Conservation (phyloP, 805 yeast genomes). For the Cyberlindnera sargentensis region DNA sequence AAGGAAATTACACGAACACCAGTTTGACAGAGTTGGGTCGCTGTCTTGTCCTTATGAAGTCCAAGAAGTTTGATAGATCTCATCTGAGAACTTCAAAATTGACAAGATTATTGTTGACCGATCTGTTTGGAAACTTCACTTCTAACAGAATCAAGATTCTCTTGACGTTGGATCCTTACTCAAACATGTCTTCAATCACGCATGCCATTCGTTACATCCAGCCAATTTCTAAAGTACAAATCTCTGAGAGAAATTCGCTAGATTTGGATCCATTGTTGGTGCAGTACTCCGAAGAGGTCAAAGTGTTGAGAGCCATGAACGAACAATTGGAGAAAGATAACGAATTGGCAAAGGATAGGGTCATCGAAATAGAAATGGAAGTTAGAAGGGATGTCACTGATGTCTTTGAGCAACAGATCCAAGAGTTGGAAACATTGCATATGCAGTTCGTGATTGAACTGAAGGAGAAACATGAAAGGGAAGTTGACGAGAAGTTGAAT, state of each 20-base stretch:
- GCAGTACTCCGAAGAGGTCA: conserved; percentile 15
- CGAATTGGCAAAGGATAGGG: conserved; percentile 16
- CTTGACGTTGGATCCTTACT: conserved; percentile 22
- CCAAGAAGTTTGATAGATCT: conserved; percentile 32
- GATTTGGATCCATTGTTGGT: conserved; percentile 7
- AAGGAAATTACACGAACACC: conserved; percentile 42
- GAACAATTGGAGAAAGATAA: conserved; percentile 18
- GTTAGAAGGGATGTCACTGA: conserved; percentile 25
- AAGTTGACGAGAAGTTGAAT: conserved; percentile 26
- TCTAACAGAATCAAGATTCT: conserved; percentile 20
- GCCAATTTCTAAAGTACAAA: conserved; percentile 21
- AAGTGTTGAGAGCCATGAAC: conserved; percentile 11
- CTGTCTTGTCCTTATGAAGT: conserved; percentile 35
- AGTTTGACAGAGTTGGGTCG: conserved; percentile 45
- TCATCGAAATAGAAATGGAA: conserved; percentile 21
- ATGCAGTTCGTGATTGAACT: conserved; percentile 26
- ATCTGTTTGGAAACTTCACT: conserved; percentile 23
- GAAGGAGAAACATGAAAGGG: conserved; percentile 21
- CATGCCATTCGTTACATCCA: conserved; percentile 24
- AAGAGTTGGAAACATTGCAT: conserved; percentile 31
- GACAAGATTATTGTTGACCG: conserved; percentile 41
- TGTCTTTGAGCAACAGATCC: conserved; percentile 29
- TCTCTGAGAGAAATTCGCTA: conserved; percentile 16
- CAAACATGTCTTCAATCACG: conserved; percentile 14
- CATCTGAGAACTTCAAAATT: conserved; percentile 41